Evolutionary conservation across 2,329 filamentous ascomycete genomes (phyloP).

Genomic region (Metarhizium album): DNA sequence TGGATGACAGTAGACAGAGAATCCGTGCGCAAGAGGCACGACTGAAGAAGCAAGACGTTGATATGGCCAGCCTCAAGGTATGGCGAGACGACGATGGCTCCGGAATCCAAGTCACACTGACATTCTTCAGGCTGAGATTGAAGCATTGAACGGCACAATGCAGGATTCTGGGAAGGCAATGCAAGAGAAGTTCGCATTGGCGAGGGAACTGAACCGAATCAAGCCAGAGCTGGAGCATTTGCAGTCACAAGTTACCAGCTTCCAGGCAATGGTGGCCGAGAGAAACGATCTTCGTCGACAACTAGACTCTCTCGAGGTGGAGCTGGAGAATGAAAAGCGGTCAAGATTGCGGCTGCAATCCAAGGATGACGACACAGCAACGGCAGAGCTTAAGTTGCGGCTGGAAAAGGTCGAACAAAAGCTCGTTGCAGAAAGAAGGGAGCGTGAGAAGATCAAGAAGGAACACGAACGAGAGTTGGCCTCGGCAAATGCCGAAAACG

Average conservation of each 20-base stretch:
- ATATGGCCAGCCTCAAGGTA: conserved; percentile 39
- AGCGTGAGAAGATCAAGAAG: conserved; percentile 34
- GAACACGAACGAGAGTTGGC: conserved; percentile 42
- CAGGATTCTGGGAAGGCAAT: conserved; percentile 62
- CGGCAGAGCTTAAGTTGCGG: conserved; percentile 30
- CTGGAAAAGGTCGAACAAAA: conserved; percentile 26
- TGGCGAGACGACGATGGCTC: not conserved
- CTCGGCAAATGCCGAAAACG: conserved; percentile 51
- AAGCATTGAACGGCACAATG: conserved; percentile 54
- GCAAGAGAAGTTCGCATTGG: conserved; percentile 43
- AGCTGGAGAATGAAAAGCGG: conserved; percentile 66
- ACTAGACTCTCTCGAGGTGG: conserved; percentile 64
- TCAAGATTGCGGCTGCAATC: conserved; percentile 21
- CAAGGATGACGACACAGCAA: conserved; percentile 25
- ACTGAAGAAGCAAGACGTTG: conserved; percentile 36
- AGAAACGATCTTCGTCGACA: conserved; percentile 74
- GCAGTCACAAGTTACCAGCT: conserved; percentile 40
- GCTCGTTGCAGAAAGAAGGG: conserved; percentile 29
- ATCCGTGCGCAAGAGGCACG: conserved; percentile 35
- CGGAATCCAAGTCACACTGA: conserved; percentile 2
- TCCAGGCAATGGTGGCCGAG: conserved; percentile 63
- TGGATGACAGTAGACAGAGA: conserved; percentile 32
- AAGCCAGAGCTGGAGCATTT: conserved; percentile 48
- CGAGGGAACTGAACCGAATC: conserved; percentile 39
- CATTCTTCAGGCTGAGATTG: conserved; percentile 52